These are phyloP conservation scores for Tuber indicum DNA, from an alignment of 495 filamentous ascomycete genomes.

Conservation along the genomic window DNA sequence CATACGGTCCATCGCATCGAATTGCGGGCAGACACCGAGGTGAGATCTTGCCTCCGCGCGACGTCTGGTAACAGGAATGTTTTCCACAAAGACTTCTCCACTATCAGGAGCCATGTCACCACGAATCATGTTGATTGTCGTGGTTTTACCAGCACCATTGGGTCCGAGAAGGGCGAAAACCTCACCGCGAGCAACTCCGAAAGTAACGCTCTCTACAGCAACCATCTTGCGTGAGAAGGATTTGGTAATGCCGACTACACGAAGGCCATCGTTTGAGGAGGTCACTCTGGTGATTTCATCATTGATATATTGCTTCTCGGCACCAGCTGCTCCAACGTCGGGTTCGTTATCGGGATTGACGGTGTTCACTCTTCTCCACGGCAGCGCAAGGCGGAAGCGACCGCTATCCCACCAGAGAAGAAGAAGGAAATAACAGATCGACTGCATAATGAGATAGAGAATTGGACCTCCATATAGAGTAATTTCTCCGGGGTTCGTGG, in stretches of 20 bases:
- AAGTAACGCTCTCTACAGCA: slow-evolving; percentile 75
- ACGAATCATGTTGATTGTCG: slow-evolving; percentile 74
- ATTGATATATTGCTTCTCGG: slow-evolving; percentile 45
- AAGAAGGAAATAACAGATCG: slow-evolving; percentile 56
- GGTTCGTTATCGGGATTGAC: slow-evolving; percentile 44
- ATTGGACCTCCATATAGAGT: slow-evolving; percentile 72
- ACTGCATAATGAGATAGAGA: slow-evolving; percentile 65
- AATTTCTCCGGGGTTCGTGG: slow-evolving; percentile 63
- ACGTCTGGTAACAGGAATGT: slow-evolving; percentile 58
- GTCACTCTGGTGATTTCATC: slow-evolving; percentile 49
- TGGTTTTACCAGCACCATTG: slow-evolving; percentile 83
- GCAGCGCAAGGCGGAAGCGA: slow-evolving; percentile 47
- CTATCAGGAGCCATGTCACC: slow-evolving; percentile 66
- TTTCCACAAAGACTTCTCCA: slow-evolving; percentile 69
- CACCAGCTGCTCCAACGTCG: slow-evolving; percentile 21
- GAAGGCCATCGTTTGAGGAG: slow-evolving; percentile 58
- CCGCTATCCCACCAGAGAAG: slow-evolving; percentile 68
- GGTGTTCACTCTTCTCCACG: slow-evolving; percentile 48
- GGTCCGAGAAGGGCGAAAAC: slow-evolving; percentile 81
- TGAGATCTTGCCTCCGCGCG: slow-evolving; percentile 60
- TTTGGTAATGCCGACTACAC: slow-evolving; percentile 69
- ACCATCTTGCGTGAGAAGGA: slow-evolving; percentile 57
- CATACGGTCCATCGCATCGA: slow-evolving; percentile 61
- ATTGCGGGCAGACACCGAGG: slow-evolving; percentile 74
- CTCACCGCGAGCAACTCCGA: slow-evolving; percentile 67